Percentiles rank a stretch among this genome's conserved stretches.
These are phyloP conservation scores for Cenchrus americanus DNA, from an alignment of 176 grass and related monocot genomes.

Conservation along the genomic window DNA sequence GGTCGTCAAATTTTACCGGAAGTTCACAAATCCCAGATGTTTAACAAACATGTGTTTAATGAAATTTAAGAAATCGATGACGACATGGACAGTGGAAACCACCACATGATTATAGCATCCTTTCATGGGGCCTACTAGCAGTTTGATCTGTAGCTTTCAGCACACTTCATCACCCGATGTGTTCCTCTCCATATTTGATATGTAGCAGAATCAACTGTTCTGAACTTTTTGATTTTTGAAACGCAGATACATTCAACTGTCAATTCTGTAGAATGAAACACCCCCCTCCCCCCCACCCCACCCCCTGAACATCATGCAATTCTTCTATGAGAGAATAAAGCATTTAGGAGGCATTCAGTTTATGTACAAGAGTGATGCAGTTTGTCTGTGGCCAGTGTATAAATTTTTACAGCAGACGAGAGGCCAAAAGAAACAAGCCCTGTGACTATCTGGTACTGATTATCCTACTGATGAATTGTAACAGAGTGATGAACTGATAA, in stretches of 20 bases:
- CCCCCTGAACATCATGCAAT: not conserved
- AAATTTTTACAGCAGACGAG: conserved; percentile 36
- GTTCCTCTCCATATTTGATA: not conserved
- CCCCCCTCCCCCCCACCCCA: no score
- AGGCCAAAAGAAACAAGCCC: conserved; percentile 29
- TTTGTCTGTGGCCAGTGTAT: not conserved
- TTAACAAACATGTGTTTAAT: not conserved
- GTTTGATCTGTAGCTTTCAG: conserved; percentile 14
- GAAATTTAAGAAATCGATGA: not conserved
- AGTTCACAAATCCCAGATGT: not conserved
- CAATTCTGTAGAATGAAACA: not conserved
- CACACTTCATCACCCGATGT: not conserved
- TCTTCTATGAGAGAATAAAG: not conserved
- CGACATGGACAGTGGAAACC: not conserved
- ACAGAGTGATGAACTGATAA: not conserved
- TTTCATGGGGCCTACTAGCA: not conserved
- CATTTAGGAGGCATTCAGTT: conserved; percentile 19
- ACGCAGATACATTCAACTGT: not conserved
- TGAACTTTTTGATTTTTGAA: not conserved
- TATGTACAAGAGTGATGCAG: conserved; percentile 51
- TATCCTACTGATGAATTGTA: not conserved
- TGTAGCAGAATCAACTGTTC: not conserved
- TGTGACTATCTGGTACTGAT: not conserved
- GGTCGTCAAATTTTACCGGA: not conserved
- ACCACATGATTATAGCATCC: not conserved